phyloP scores from a whole-genome alignment of 2,329 filamentous ascomycete species.

The Sodiomyces alkalinus region DNA sequence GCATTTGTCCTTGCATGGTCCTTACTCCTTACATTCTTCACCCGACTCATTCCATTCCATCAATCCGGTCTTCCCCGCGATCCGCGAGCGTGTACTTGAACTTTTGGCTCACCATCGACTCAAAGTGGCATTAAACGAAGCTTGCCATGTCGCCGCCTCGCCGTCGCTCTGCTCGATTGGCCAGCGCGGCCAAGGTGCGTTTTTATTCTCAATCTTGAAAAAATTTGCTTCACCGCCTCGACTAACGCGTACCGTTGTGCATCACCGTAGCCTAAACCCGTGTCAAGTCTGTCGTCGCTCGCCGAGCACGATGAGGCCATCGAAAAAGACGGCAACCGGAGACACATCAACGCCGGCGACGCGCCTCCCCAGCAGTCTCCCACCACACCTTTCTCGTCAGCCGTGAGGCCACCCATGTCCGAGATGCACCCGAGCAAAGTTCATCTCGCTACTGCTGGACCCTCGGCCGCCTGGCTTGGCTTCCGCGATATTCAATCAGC shows the following conservation, averaged over 20 bases:
- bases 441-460: conserved; percentile 60
- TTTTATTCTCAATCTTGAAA: conserved; percentile 2
- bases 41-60: conserved; percentile 1
- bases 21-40: conserved; percentile 2
- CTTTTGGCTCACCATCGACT: too few relatives aligned
- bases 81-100: too few relatives aligned
- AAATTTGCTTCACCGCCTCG: conserved; percentile 1
- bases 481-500: conserved; percentile 61
- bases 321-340: conserved; percentile 13
- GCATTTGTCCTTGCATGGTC: too few relatives aligned
- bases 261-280: conserved; percentile 12
- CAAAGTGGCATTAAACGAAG: conserved; percentile 1
- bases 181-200: conserved; percentile 20
- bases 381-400: conserved; percentile 47
- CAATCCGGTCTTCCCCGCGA: background rate
- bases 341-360: conserved; percentile 13
- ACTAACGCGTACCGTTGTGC: conserved; percentile 1
- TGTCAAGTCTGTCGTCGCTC: conserved; percentile 23
- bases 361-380: conserved; percentile 20
- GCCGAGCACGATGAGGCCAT: conserved; percentile 26
- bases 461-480: conserved; percentile 67
- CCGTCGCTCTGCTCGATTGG: conserved; percentile 29
- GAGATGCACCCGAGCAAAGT: conserved; percentile 89
- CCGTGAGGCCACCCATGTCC: conserved; percentile 53
- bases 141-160: conserved; percentile 23